Conservation (phyloP, 2,329 filamentous ascomycete species). For the Aspergillus sp. region DNA sequence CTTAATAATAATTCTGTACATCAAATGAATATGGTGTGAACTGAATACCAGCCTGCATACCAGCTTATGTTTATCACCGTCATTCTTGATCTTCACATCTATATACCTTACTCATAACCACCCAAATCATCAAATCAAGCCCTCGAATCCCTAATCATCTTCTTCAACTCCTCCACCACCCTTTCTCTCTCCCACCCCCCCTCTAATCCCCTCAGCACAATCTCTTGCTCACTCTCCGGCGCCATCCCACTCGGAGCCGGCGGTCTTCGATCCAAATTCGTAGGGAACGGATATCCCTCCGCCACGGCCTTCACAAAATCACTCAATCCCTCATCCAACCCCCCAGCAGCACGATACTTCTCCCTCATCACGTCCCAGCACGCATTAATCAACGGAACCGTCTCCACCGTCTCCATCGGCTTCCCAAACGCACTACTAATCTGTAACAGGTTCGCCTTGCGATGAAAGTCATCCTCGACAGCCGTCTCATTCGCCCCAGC, state of each 20-base stretch:
- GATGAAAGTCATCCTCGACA: conserved; percentile 36
- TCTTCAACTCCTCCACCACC: conserved; percentile 38
- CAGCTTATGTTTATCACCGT: too few species aligned
- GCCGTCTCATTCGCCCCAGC: conserved; percentile 52
- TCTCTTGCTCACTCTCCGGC: conserved; percentile 54
- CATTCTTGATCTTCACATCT: too few species aligned
- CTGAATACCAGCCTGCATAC: too few species aligned
- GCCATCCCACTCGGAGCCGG: conserved; percentile 56
- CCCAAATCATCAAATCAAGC: conserved; percentile 5
- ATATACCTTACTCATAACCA: too few species aligned
- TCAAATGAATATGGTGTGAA: too few species aligned
- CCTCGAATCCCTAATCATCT: conserved; percentile 32
- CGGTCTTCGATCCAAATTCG: conserved; percentile 55
- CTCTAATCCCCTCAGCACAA: conserved; percentile 43
- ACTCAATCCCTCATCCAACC: conserved; percentile 37
- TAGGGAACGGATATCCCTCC: conserved; percentile 60
- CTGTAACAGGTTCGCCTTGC: conserved; percentile 59
- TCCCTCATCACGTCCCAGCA: conserved; percentile 52
- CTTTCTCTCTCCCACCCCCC: conserved; percentile 35
- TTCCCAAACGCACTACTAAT: conserved; percentile 60
- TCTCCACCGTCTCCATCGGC: conserved; percentile 59
- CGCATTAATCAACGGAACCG: conserved; percentile 45
- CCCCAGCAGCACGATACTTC: conserved; percentile 38
- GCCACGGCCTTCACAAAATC: conserved; percentile 49
- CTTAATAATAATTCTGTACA: too few species aligned